These are phyloP conservation scores for Vitis hybrid DNA, from an alignment of 177 flowering plant genomes.

Conservation along the genomic window DNA sequence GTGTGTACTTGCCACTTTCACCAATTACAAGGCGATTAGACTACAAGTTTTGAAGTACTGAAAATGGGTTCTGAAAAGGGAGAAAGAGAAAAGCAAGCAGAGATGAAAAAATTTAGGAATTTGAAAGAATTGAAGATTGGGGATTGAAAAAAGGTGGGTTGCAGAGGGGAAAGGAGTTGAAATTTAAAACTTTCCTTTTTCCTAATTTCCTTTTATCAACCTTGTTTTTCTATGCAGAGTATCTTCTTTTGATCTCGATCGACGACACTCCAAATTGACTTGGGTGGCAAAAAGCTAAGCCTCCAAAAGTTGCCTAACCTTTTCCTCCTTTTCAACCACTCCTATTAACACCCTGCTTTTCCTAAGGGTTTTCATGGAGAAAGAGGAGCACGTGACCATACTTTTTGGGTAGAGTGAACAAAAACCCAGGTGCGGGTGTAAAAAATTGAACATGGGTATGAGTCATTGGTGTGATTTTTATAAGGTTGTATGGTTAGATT, in stretches of 20 bases:
- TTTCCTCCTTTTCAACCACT: conserved; percentile 27
- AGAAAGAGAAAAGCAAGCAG: too few relatives aligned
- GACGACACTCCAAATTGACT: conserved; percentile 24
- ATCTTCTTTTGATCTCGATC: conserved; percentile 13
- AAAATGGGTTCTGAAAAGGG: too few relatives aligned
- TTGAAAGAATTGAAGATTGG: too few relatives aligned
- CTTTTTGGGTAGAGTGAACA: conserved; percentile 4
- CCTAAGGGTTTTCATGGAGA: neutral
- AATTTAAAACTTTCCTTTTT: conserved; percentile 3
- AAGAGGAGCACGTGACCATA: conserved; percentile 20
- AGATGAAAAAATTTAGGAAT: too few relatives aligned
- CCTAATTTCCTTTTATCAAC: neutral
- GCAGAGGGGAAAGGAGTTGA: too few relatives aligned
- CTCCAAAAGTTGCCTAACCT: conserved; percentile 5
- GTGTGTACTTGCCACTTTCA: conserved; percentile 7
- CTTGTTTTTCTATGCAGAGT: conserved; percentile 9
- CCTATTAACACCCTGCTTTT: neutral
- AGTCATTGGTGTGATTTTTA: neutral
- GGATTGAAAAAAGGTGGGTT: too few relatives aligned
- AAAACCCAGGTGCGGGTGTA: neutral
- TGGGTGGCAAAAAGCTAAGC: conserved; percentile 16
- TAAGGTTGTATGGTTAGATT: neutral
- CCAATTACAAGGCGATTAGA: conserved; percentile 25
- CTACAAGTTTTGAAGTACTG: neutral
- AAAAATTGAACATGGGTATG: neutral